Percentiles rank a stretch among this genome's conserved stretches.
Evolutionary conservation across 129 eudicot species (phyloP).

Genomic region (Chrysanthemum makinoi): DNA sequence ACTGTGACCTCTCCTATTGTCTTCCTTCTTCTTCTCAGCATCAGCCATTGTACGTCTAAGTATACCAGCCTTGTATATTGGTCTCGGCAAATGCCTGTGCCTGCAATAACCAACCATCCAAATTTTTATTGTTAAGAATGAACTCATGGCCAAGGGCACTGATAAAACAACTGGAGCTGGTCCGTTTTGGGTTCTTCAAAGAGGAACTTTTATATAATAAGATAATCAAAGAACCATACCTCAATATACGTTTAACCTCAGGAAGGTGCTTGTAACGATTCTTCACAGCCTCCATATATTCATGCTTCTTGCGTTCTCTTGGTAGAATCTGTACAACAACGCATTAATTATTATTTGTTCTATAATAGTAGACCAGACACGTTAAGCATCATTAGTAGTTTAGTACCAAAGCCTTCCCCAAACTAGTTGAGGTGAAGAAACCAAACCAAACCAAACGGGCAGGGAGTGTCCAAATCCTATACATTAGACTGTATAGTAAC

Average conservation of each 20-base stretch:
- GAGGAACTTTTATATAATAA: background rate
- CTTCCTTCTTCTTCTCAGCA: slow-evolving; percentile 67
- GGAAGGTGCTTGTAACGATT: slow-evolving; percentile 96
- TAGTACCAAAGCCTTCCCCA: background rate
- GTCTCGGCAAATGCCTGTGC: slow-evolving; percentile 85
- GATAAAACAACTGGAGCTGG: background rate
- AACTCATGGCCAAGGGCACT: background rate
- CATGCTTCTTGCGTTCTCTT: slow-evolving; percentile 88
- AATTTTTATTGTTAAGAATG: background rate
- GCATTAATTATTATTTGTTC: background rate
- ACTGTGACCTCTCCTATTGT: slow-evolving; percentile 86
- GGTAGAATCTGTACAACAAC: slow-evolving; percentile 71
- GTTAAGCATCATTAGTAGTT: background rate
- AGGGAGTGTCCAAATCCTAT: background rate
- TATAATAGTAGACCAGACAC: background rate
- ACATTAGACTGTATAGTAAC: background rate
- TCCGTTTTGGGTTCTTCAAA: background rate
- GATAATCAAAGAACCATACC: slow-evolving; percentile 35
- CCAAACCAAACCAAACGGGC: background rate
- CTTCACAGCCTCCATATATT: slow-evolving; percentile 78
- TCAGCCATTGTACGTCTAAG: slow-evolving; percentile 66
- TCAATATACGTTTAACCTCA: slow-evolving; percentile 84
- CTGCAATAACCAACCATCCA: slow-evolving; percentile 41
- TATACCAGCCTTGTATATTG: slow-evolving; percentile 72
- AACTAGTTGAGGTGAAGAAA: background rate